These are phyloP conservation scores for Coffea eugenioides DNA, from an alignment of 257 asterid species.

Conservation along the genomic window DNA sequence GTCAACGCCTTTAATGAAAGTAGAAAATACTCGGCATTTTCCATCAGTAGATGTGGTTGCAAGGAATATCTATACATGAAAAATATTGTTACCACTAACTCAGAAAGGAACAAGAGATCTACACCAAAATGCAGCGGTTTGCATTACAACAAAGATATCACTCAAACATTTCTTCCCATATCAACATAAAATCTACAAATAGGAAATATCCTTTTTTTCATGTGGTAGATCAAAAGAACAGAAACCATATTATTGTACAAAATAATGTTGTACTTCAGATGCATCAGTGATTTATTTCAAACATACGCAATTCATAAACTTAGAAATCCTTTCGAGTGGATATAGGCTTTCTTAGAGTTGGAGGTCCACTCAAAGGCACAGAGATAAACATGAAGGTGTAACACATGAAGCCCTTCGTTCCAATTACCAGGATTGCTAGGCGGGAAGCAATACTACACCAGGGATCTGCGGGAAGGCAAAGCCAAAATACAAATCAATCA, in stretches of 20 bases:
- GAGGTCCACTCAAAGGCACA: background rate
- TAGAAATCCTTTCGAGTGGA: background rate
- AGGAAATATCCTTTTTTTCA: background rate
- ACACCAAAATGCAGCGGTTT: background rate
- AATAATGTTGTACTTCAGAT: too few species aligned
- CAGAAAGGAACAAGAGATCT: background rate
- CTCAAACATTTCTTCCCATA: background rate
- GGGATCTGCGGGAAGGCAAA: too few species aligned
- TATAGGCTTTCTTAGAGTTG: background rate
- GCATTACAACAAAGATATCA: background rate
- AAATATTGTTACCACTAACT: background rate
- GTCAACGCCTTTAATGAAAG: slow-evolving; percentile 98
- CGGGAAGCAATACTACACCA: too few species aligned
- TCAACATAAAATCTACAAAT: background rate
- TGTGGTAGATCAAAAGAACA: background rate
- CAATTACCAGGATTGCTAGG: too few species aligned
- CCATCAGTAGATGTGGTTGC: slow-evolving; percentile 99
- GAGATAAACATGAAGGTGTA: background rate
- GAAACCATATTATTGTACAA: background rate
- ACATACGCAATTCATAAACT: background rate
- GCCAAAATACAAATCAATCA: too few species aligned
- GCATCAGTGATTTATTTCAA: background rate
- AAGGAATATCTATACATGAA: slow-evolving; percentile 56
- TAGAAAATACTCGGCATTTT: slow-evolving; percentile 91
- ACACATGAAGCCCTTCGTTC: too few species aligned